Conservation (phyloP, 805 yeast species). For the Ogataea pini region DNA sequence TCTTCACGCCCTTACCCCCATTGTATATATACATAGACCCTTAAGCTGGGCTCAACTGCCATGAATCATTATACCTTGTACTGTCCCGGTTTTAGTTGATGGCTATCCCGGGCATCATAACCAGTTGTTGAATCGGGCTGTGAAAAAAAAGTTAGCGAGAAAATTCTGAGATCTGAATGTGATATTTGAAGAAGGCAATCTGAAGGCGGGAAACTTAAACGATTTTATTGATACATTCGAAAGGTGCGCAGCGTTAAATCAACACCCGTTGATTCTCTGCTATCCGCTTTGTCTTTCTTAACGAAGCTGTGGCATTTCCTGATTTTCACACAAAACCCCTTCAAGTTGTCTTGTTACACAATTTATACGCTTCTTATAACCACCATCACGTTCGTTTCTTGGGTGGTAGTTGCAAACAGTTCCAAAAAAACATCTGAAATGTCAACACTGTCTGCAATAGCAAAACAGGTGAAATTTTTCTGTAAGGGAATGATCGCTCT, state of each 20-base stretch:
- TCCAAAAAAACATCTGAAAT: slow-evolving; percentile 12
- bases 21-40: not conserved
- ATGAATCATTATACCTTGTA: not conserved
- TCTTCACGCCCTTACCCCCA: not conserved
- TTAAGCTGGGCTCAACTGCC: not conserved
- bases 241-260: no score
- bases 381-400: slow-evolving; percentile 15
- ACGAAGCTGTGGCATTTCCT: no score
- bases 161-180: not conserved
- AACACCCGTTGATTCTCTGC: not conserved
- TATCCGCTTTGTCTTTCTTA: no score
- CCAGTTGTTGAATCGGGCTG: not conserved
- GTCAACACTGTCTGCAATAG: slow-evolving; percentile 19
- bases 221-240: no score
- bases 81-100: not conserved
- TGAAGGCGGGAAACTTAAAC: not conserved
- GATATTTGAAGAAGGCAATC: not conserved
- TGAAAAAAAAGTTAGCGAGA: slow-evolving; percentile 6
- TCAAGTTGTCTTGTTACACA: slow-evolving; percentile 16
- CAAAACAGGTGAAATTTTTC: slow-evolving; percentile 50
- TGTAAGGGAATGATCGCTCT: slow-evolving; percentile 57
- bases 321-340: not conserved
- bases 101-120: not conserved
- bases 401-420: slow-evolving; percentile 21
- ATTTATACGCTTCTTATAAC: slow-evolving; percentile 6